Percentiles rank a stretch among this genome's conserved stretches.
Evolutionary conservation across 257 asterid genomes (phyloP).

Genomic region (Lycium barbarum): DNA sequence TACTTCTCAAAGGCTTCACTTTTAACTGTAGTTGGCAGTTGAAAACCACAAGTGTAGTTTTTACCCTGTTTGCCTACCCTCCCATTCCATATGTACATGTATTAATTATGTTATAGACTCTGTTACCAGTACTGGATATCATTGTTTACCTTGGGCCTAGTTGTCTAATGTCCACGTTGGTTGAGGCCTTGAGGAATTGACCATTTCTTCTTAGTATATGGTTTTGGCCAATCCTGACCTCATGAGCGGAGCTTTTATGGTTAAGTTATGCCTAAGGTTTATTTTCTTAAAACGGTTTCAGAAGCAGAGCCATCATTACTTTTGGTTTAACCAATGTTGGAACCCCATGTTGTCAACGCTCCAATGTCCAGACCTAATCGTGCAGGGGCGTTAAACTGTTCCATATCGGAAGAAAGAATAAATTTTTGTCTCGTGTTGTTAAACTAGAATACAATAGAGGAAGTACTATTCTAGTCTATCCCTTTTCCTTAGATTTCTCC

Average conservation of each 20-base stretch:
- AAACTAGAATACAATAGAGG: no score
- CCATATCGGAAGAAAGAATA: not conserved
- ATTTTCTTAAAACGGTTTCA: not conserved
- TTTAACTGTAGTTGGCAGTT: not conserved
- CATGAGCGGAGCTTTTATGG: not conserved
- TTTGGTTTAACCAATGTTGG: no score
- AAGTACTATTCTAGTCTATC: no score
- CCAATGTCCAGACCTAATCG: not conserved
- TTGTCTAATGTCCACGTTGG: not conserved
- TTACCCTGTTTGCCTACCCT: not conserved
- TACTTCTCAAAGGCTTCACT: not conserved
- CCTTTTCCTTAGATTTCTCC: no score
- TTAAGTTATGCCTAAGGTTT: no score
- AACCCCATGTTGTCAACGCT: not conserved
- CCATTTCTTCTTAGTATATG: not conserved
- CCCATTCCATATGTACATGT: conserved; percentile 18
- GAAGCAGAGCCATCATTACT: no score
- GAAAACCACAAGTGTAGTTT: not conserved
- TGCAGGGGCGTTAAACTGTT: not conserved
- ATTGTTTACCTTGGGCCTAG: conserved; percentile 43
- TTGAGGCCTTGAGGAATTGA: not conserved
- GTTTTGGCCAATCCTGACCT: not conserved
- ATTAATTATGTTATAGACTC: conserved; percentile 57
- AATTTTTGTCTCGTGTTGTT: no score
- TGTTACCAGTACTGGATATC: conserved; percentile 66